These are phyloP conservation scores for Hanseniaspora mollemarum DNA, from an alignment of 805 yeast species.

Conservation along the genomic window DNA sequence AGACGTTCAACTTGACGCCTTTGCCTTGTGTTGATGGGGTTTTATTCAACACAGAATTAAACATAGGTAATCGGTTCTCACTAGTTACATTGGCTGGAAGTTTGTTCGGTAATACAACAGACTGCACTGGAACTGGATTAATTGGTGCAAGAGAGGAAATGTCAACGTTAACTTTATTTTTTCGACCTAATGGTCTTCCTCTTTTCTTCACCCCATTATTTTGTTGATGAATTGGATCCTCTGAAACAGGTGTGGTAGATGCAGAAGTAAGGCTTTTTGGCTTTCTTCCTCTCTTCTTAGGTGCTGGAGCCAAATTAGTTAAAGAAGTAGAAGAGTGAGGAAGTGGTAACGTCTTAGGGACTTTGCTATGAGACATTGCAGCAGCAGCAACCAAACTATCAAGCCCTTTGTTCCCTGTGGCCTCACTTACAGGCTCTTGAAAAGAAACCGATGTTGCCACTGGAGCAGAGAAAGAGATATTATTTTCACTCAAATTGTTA, in stretches of 20 bases:
- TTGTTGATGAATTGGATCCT: not conserved
- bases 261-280: not conserved
- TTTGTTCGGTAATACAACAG: not conserved
- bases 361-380: slow-evolving; percentile 1
- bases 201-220: slow-evolving; percentile 5
- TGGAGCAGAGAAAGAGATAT: not conserved
- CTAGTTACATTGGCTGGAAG: not conserved
- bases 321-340: not conserved
- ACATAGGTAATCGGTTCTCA: slow-evolving; percentile 1
- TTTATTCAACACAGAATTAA: slow-evolving; percentile 6
- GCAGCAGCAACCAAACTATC: slow-evolving; percentile 14
- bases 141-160: not conserved
- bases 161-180: slow-evolving; percentile 1
- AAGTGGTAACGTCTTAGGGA: not conserved
- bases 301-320: not conserved
- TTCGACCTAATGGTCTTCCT: slow-evolving; percentile 15
- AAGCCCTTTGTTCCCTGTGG: not conserved
- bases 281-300: slow-evolving; percentile 15
- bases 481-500: not conserved
- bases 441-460: not conserved
- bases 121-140: not conserved
- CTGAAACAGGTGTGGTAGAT: not conserved
- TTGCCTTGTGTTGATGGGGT: not conserved
- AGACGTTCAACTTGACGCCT: slow-evolving; percentile 8
- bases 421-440: not conserved